Conservation (phyloP, 169 alveolate genomes). For the Theileria orientalis region DNA sequence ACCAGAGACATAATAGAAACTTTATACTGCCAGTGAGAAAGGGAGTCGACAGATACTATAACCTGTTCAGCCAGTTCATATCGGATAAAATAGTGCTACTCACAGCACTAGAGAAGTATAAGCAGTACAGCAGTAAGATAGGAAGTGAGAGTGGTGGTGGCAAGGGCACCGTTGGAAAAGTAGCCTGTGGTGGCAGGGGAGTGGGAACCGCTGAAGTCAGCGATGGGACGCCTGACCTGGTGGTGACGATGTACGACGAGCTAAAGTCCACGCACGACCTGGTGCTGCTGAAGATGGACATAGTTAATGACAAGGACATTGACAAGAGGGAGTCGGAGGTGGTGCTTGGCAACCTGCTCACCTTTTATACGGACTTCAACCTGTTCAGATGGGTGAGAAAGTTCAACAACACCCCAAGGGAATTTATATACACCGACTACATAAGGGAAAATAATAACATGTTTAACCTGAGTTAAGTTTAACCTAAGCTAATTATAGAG, state of each 20-base stretch:
- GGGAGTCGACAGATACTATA: background rate
- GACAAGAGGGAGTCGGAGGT: conserved; percentile 19
- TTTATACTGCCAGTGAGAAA: conserved; percentile 34
- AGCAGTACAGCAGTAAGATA: too few species aligned
- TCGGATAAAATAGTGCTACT: conserved; percentile 17
- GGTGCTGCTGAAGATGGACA: conserved; percentile 37
- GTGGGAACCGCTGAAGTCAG: conserved; percentile 11
- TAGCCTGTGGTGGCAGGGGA: too few species aligned
- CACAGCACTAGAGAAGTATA: conserved; percentile 39
- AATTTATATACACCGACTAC: conserved; percentile 34
- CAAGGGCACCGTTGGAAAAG: too few species aligned
- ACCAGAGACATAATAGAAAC: conserved; percentile 4
- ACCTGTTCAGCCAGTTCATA: conserved; percentile 30
- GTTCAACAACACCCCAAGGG: conserved; percentile 32
- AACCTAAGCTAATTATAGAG: background rate
- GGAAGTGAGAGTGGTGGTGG: too few species aligned
- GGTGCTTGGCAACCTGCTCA: conserved; percentile 22
- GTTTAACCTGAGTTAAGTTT: background rate
- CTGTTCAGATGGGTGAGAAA: conserved; percentile 47
- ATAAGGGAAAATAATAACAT: conserved; percentile 9
- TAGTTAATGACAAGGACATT: conserved; percentile 37
- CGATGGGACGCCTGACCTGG: conserved; percentile 24
- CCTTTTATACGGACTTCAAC: conserved; percentile 46
- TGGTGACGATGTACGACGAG: conserved; percentile 45
- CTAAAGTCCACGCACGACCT: conserved; percentile 13